Evolutionary conservation across 1,284 basidiomycete species (phyloP).

Genomic region (Ustilago sp.): DNA sequence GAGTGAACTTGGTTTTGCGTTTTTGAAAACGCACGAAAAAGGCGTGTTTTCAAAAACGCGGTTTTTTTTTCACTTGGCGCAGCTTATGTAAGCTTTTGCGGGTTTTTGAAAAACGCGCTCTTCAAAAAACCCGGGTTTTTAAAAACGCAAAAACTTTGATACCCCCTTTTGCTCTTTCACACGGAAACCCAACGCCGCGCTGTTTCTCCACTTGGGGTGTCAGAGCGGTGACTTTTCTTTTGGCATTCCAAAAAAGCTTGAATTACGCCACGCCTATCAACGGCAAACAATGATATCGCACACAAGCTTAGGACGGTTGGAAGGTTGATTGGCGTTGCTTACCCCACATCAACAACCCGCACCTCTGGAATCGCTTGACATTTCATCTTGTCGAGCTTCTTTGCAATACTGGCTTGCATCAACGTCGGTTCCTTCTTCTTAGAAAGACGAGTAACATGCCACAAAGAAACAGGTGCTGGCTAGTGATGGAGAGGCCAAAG

Average conservation of each 20-base stretch:
- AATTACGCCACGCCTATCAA: background rate
- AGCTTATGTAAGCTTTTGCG: too few species aligned
- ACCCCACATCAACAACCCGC: background rate
- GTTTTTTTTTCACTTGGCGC: too few species aligned
- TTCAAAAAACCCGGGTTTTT: too few species aligned
- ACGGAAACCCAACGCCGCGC: background rate
- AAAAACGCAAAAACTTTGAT: too few species aligned
- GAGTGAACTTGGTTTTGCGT: too few species aligned
- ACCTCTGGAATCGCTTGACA: background rate
- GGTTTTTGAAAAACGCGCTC: too few species aligned
- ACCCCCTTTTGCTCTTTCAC: background rate
- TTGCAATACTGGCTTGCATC: background rate
- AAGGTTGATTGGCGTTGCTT: background rate
- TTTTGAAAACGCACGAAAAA: too few species aligned
- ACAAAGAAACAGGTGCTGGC: background rate
- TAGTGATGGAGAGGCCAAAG: background rate
- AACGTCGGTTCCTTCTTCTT: too few species aligned
- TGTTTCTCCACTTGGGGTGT: too few species aligned
- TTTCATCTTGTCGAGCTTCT: background rate
- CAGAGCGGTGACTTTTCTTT: background rate
- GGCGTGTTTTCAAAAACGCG: too few species aligned
- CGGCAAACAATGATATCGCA: background rate
- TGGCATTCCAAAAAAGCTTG: background rate
- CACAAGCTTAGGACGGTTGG: too few species aligned
- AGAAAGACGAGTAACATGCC: too few species aligned